phyloP scores from a whole-genome alignment of 306 rosid genomes.

The Glycine soja region DNA sequence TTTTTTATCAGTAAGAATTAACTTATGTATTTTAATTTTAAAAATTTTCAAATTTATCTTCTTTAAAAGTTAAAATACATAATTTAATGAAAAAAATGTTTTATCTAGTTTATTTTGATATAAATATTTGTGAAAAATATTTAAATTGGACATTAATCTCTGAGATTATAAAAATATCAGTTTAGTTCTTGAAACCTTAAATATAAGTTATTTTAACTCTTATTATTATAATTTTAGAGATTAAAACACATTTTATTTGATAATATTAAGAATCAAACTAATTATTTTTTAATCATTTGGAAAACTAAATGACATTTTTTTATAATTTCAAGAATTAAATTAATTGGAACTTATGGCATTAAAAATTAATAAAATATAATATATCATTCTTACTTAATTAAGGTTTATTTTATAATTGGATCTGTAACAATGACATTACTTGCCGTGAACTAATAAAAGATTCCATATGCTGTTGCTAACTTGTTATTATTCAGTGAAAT shows the following conservation, averaged over 20 bases:
- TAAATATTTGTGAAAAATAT: too few relatives aligned
- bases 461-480: background rate
- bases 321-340: background rate
- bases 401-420: background rate
- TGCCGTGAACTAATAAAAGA: slow-evolving; percentile 18
- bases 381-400: background rate
- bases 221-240: background rate
- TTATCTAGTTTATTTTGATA: too few relatives aligned
- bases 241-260: too few relatives aligned
- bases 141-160: too few relatives aligned
- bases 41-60: too few relatives aligned
- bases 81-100: too few relatives aligned
- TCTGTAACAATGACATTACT: slow-evolving; percentile 5
- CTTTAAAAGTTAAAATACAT: too few relatives aligned
- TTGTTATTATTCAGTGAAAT: background rate
- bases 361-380: background rate
- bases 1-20: background rate
- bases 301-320: background rate
- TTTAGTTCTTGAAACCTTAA: background rate
- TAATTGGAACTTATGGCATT: background rate
- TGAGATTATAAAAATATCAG: background rate
- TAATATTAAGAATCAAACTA: background rate
- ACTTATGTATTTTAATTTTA: background rate
- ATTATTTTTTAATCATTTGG: background rate
- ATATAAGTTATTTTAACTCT: background rate